Conservation (phyloP, 352 stramenopile genomes). For the Globisporangium paddicum region DNA sequence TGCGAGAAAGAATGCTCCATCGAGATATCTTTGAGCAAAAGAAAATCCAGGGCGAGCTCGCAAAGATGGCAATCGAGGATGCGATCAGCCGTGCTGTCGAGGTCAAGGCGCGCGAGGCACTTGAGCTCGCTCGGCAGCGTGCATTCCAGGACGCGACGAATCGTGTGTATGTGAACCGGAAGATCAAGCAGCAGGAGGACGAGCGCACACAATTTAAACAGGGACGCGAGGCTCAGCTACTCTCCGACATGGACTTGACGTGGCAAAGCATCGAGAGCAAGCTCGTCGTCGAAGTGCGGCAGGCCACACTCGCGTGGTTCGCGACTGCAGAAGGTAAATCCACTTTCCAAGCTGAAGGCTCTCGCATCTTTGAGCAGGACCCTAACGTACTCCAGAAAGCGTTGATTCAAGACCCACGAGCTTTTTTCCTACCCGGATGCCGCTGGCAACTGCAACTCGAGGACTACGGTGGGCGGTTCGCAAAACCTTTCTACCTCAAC, state of each 20-base stretch:
- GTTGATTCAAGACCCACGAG: conserved; percentile 31
- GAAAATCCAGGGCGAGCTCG: conserved; percentile 23
- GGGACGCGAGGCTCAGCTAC: conserved; percentile 15
- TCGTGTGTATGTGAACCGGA: conserved; percentile 34
- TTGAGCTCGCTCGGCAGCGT: conserved; percentile 27
- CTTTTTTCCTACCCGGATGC: conserved; percentile 31
- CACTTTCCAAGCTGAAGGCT: conserved; percentile 31
- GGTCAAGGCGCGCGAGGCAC: conserved; percentile 14
- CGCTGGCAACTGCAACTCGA: conserved; percentile 58
- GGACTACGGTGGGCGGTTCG: conserved; percentile 41
- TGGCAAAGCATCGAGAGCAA: conserved; percentile 45
- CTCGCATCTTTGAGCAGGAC: conserved; percentile 51
- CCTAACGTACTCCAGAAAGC: conserved; percentile 37
- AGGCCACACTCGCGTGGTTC: conserved; percentile 41
- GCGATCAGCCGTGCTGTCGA: conserved; percentile 26
- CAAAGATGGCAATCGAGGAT: conserved; percentile 47
- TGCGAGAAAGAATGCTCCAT: conserved; percentile 36
- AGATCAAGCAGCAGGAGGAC: conserved; percentile 49
- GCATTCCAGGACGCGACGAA: conserved; percentile 45
- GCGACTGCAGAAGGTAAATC: conserved; percentile 20
- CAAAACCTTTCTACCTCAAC: conserved; percentile 70
- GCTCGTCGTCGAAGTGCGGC: conserved; percentile 39
- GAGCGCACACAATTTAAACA: conserved; percentile 40
- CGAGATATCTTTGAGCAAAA: conserved; percentile 24
- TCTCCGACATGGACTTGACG: conserved; percentile 26